These are phyloP conservation scores for Tulasnella calospora DNA, from an alignment of 768 basidiomycete genomes.

Conservation along the genomic window DNA sequence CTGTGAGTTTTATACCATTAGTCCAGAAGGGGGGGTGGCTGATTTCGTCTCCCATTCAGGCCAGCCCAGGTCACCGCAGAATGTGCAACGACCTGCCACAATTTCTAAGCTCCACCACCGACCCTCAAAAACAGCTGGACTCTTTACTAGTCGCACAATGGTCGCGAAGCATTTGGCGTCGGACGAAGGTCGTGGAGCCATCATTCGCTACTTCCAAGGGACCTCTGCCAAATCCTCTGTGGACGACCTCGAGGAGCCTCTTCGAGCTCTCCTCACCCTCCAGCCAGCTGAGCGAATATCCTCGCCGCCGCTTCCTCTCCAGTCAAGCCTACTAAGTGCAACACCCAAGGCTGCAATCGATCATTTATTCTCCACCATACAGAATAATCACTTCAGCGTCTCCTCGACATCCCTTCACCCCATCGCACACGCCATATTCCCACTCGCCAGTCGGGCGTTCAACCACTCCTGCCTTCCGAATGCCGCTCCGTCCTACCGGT, in stretches of 20 bases:
- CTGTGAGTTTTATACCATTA: conserved; percentile 43
- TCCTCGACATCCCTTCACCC: conserved; percentile 62
- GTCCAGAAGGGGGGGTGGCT: neutral
- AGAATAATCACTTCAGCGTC: conserved; percentile 76
- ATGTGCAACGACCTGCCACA: conserved; percentile 58
- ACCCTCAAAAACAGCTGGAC: conserved; percentile 51
- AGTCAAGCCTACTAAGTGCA: neutral
- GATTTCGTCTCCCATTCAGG: conserved; percentile 42
- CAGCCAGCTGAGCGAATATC: conserved; percentile 42
- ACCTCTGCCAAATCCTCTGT: too few species aligned
- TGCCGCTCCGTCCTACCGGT: conserved; percentile 53
- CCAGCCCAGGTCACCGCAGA: conserved; percentile 58
- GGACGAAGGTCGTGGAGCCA: neutral
- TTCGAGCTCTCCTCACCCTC: too few species aligned
- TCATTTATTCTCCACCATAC: conserved; percentile 61
- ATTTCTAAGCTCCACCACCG: conserved; percentile 47
- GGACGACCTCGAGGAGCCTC: too few species aligned
- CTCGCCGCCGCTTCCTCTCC: conserved; percentile 20
- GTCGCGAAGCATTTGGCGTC: conserved; percentile 41
- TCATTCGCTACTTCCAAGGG: neutral
- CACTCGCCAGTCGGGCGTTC: conserved; percentile 67
- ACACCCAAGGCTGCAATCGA: too few species aligned
- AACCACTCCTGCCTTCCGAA: conserved; percentile 78
- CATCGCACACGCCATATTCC: conserved; percentile 71
- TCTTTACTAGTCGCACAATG: conserved; percentile 61